Base-by-base conservation (phyloP, 192 early-diverging fungal genomes). In the Podila epigama region DNA sequence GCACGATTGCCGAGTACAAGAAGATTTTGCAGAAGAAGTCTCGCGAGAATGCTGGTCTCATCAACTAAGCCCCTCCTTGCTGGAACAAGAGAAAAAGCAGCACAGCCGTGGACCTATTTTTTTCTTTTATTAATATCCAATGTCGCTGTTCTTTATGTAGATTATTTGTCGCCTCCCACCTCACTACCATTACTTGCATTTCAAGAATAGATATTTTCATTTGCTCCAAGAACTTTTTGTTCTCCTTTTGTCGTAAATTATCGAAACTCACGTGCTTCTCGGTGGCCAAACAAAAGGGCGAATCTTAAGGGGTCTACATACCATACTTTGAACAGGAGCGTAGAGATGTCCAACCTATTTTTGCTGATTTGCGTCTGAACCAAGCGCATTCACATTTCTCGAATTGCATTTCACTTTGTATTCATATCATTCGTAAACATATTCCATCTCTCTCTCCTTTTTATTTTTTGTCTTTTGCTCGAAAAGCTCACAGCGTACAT, bases 1-100 rank as follows among this genome's bases (percentile, higher is more conserved):
- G 92, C 44, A 83, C 86, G 55, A 99, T 99, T 68, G 84, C 88
- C 52, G 83, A 87, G 66, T 99, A 99, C 92, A 99, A 99, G 90
- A 89, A 92, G 70, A 81, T 87, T 63, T 86, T 99, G 36, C 70
- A 75, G 63, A 75, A 75, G 70, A 75, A 75, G 70, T 66, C 70
- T 18, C 48, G 63, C 9, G 70, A 75, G 51, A 75, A 66, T 51
- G 70, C 70, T 65, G 70, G 70, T 66, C 70, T 75, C 34, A 75
- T 75, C 42, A 75, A 75, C 58, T 75, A 75, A 66, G 58, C 25
- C 16, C 16, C 25, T 20, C 25, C 25, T 48, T 48, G n/a, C n/a
- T 48, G 44, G 44, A 22, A 48, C 44, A 48, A 53, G 51, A 54
- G 29, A 54, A 54, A 54, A 32, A 54, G 29, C 25, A 54, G 29